Conservation (phyloP, 2,329 filamentous ascomycete species). For the Clonostachys rhizophaga region DNA sequence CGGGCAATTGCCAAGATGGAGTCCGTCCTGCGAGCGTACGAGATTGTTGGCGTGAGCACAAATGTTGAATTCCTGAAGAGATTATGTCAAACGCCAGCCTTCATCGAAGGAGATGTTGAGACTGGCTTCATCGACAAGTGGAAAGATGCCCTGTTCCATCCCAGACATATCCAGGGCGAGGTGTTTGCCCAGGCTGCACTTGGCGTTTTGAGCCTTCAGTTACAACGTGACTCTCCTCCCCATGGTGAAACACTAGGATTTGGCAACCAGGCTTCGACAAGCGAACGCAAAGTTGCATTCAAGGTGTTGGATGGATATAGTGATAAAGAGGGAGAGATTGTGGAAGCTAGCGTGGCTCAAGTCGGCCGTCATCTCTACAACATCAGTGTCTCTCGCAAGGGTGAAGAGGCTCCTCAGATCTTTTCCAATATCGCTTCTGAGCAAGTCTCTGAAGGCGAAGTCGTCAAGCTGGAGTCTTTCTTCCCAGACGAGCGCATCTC, state of each 20-base stretch:
- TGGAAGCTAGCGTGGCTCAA: slow-evolving; percentile 45
- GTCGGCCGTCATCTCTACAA: slow-evolving; percentile 40
- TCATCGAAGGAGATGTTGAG: slow-evolving; percentile 84
- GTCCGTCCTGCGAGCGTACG: slow-evolving; percentile 78
- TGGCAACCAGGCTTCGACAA: slow-evolving; percentile 32
- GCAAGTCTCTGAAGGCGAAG: slow-evolving; percentile 14
- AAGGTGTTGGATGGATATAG: slow-evolving; percentile 56
- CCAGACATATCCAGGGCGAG: slow-evolving; percentile 59
- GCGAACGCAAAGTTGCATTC: slow-evolving; percentile 44
- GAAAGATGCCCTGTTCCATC: slow-evolving; percentile 70
- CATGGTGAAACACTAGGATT: slow-evolving; percentile 53
- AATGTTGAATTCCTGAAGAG: slow-evolving; percentile 97
- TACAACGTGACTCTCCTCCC: slow-evolving; percentile 22
- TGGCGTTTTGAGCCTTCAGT: slow-evolving; percentile 56
- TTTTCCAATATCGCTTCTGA: slow-evolving; percentile 42
- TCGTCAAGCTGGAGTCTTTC: slow-evolving; percentile 43
- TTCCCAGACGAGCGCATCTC: slow-evolving; percentile 78
- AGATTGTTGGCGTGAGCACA: slow-evolving; percentile 87
- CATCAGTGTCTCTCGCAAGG: slow-evolving; percentile 36
- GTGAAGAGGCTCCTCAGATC: slow-evolving; percentile 24
- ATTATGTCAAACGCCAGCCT: slow-evolving; percentile 75
- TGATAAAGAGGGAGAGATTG: slow-evolving; percentile 60
- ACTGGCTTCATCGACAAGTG: slow-evolving; percentile 96
- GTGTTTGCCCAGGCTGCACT: slow-evolving; percentile 84
- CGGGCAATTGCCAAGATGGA: slow-evolving; percentile 80